Conservation (phyloP, 768 basidiomycete genomes). For the Porpolomopsis calyptriformis region DNA sequence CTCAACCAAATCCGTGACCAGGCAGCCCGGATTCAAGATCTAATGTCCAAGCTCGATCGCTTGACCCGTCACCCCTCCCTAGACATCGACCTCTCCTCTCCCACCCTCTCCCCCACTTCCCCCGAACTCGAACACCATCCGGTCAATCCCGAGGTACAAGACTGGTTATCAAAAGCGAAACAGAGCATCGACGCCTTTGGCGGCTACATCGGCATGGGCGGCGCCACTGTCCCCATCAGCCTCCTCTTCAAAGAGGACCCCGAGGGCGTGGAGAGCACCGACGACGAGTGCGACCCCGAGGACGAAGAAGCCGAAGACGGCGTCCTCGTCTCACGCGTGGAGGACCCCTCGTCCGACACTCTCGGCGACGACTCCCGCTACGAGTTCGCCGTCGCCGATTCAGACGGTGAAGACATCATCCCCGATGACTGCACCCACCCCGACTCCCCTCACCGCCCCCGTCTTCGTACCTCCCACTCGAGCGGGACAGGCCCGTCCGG, state of each 20-base stretch:
- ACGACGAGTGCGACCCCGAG: conserved; percentile 26
- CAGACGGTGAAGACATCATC: conserved; percentile 29
- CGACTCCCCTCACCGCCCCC: not conserved
- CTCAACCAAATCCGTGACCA: conserved; percentile 67
- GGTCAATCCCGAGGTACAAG: conserved; percentile 39
- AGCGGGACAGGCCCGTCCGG: no score
- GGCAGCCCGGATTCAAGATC: conserved; percentile 56
- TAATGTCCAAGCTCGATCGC: conserved; percentile 58
- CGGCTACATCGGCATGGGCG: conserved; percentile 52
- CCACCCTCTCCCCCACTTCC: conserved; percentile 29
- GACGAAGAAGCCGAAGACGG: conserved; percentile 33
- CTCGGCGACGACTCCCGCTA: conserved; percentile 28
- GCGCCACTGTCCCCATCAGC: conserved; percentile 41
- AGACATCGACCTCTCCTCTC: conserved; percentile 20
- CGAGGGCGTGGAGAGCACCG: conserved; percentile 31
- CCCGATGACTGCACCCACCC: conserved; percentile 11
- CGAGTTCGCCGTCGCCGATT: conserved; percentile 33
- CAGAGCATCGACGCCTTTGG: conserved; percentile 60
- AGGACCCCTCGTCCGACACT: conserved; percentile 23
- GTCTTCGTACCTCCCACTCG: no score
- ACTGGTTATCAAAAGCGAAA: conserved; percentile 70
- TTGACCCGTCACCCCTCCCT: conserved; percentile 11
- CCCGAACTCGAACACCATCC: conserved; percentile 17
- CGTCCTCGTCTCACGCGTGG: conserved; percentile 22
- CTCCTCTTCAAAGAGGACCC: conserved; percentile 40